These are phyloP conservation scores for Entomortierella lignicola DNA, from an alignment of 192 early-diverging fungal genomes.

Conservation along the genomic window DNA sequence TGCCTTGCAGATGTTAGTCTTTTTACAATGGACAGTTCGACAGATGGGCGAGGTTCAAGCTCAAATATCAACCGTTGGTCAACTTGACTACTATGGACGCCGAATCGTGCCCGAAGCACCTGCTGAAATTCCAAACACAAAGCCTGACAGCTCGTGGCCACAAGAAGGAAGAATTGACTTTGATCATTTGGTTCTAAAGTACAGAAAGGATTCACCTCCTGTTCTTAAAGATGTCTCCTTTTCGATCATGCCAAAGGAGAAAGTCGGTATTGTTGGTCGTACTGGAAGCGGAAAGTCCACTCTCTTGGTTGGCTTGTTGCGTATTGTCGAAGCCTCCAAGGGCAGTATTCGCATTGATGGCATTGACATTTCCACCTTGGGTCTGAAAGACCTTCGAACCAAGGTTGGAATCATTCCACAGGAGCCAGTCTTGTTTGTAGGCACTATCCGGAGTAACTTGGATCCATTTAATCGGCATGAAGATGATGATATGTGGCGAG, in stretches of 20 bases:
- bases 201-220: slow-evolving; percentile 53
- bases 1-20: slow-evolving; percentile 39
- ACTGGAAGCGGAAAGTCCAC: slow-evolving; percentile 83
- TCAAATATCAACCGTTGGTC: slow-evolving; percentile 62
- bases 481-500: slow-evolving; percentile 64
- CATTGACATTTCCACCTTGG: slow-evolving; percentile 72
- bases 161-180: slow-evolving; percentile 69
- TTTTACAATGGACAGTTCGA: slow-evolving; percentile 33
- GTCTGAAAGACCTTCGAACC: slow-evolving; percentile 72
- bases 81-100: slow-evolving; percentile 70
- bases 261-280: slow-evolving; percentile 87
- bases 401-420: slow-evolving; percentile 71
- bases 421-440: slow-evolving; percentile 73
- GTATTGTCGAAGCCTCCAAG: slow-evolving; percentile 74
- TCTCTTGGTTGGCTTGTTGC: slow-evolving; percentile 73
- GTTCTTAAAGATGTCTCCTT: slow-evolving; percentile 60
- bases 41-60: slow-evolving; percentile 35
- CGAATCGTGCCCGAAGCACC: slow-evolving; percentile 74
- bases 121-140: slow-evolving; percentile 49
- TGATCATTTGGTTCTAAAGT: slow-evolving; percentile 69
- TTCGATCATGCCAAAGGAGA: slow-evolving; percentile 72
- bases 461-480: slow-evolving; percentile 69
- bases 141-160: slow-evolving; percentile 63
- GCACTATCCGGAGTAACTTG: slow-evolving; percentile 75
- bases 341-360: slow-evolving; percentile 81